phyloP scores from a whole-genome alignment of 768 basidiomycete species.

The Mrakia gelida region DNA sequence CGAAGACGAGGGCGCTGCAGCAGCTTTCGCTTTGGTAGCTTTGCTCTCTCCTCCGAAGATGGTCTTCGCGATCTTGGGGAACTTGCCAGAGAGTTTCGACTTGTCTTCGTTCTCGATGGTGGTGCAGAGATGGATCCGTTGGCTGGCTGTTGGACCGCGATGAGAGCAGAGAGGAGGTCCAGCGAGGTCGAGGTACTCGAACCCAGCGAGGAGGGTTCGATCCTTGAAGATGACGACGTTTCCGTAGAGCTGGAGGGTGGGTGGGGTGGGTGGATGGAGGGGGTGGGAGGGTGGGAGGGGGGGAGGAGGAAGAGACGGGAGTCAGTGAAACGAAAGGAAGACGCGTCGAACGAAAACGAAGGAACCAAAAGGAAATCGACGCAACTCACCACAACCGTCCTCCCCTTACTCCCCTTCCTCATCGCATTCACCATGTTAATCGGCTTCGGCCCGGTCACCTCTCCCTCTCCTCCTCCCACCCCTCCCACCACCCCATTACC shows the following conservation, averaged over 20 bases:
- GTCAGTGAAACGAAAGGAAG: background rate
- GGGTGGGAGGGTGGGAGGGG: background rate
- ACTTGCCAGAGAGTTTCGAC: conserved; percentile 39
- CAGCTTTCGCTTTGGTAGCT: conserved; percentile 24
- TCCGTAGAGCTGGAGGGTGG: conserved; percentile 37
- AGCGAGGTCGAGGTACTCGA: conserved; percentile 43
- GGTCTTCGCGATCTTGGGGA: conserved; percentile 39
- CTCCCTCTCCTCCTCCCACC: conserved; percentile 22
- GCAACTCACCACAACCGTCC: conserved; percentile 37
- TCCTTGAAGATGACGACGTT: conserved; percentile 43
- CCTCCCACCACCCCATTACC: conserved; percentile 22
- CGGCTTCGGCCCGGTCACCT: conserved; percentile 29
- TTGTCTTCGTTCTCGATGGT: conserved; percentile 41
- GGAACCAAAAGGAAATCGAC: background rate
- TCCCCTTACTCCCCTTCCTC: conserved; percentile 40
- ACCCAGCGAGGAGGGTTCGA: conserved; percentile 37
- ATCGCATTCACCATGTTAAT: conserved; percentile 39
- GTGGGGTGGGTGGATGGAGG: background rate
- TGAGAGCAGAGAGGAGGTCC: conserved; percentile 40
- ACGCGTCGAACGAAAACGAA: background rate
- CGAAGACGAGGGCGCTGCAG: background rate
- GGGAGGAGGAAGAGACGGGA: background rate
- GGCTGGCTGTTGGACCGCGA: conserved; percentile 19
- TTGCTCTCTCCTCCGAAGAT: conserved; percentile 41
- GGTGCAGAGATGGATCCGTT: conserved; percentile 33